These are phyloP conservation scores for Leishmania aethiopica DNA, from an alignment of 208 protist species.

Conservation along the genomic window DNA sequence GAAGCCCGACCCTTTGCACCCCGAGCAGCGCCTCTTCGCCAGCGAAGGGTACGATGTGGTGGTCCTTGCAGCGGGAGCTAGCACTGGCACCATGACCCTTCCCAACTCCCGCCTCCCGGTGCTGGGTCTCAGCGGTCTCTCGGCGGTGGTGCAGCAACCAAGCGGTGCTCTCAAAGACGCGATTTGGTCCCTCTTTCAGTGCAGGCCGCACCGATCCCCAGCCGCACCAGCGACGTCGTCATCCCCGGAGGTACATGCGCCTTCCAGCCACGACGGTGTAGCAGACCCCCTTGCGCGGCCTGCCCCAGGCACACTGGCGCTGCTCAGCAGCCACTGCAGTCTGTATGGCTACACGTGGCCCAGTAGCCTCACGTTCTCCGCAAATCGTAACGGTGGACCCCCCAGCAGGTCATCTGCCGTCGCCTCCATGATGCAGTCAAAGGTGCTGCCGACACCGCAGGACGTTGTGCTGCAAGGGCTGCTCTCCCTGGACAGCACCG, in stretches of 20 bases:
- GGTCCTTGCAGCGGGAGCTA: slow-evolving; percentile 68
- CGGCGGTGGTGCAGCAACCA: slow-evolving; percentile 33
- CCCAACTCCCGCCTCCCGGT: slow-evolving; percentile 69
- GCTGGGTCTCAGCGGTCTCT: slow-evolving; percentile 58
- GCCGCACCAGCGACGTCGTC: not conserved
- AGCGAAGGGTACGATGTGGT: slow-evolving; percentile 74
- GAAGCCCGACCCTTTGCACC: slow-evolving; percentile 25
- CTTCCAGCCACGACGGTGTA: not conserved
- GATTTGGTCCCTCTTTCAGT: slow-evolving; percentile 33
- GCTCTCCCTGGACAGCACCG: slow-evolving; percentile 58
- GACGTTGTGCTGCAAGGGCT: slow-evolving; percentile 48
- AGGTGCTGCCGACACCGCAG: slow-evolving; percentile 16
- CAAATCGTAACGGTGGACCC: not conserved
- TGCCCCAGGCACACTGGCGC: slow-evolving; percentile 17
- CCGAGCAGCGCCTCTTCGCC: slow-evolving; percentile 29
- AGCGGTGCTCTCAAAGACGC: slow-evolving; percentile 27
- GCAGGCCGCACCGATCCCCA: not conserved
- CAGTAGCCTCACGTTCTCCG: not conserved
- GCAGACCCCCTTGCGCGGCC: slow-evolving; percentile 4
- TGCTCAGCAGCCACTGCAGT: slow-evolving; percentile 37
- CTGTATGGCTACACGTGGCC: slow-evolving; percentile 45
- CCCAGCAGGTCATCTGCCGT: not conserved
- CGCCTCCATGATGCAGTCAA: slow-evolving; percentile 13
- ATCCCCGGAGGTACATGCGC: too few relatives aligned
- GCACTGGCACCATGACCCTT: slow-evolving; percentile 61